phyloP scores from a whole-genome alignment of 768 basidiomycete species.

The Phanerodontia chrysosporium region DNA sequence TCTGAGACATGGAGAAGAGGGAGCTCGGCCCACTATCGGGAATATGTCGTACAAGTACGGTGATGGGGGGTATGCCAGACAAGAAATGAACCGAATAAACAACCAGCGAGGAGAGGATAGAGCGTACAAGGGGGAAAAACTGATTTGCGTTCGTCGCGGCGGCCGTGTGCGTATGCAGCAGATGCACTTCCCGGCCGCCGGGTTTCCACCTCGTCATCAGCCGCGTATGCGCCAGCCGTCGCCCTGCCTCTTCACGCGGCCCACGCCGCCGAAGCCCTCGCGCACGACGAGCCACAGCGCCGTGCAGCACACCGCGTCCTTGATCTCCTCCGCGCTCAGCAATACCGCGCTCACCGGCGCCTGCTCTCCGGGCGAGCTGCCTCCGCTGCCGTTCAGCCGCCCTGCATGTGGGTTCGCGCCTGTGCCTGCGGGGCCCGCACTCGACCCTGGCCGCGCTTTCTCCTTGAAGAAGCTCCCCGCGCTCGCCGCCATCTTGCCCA shows the following conservation, averaged over 20 bases:
- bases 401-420: background rate
- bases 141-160: too few species aligned
- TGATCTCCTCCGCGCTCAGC: constrained; percentile 87
- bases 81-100: background rate
- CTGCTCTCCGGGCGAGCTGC: too few species aligned
- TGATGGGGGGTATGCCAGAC: background rate
- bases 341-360: constrained; percentile 42
- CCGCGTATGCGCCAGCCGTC: constrained; percentile 75
- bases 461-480: constrained; percentile 4
- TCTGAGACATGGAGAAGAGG: background rate
- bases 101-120: background rate
- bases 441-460: background rate
- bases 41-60: too few species aligned
- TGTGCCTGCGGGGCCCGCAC: too few species aligned
- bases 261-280: constrained; percentile 90
- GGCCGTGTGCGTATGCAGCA: too few species aligned
- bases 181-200: background rate
- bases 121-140: background rate
- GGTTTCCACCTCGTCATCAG: constrained; percentile 27
- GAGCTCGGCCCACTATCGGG: too few species aligned
- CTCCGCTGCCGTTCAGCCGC: constrained; percentile 2
- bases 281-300: constrained; percentile 89
- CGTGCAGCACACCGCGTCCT: constrained; percentile 85
- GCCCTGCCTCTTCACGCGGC: constrained; percentile 71
- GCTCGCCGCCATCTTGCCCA: constrained; percentile 7